A percentile compares a stretch with the other conserved stretches of the same genome.
These are phyloP conservation scores for Penicillium fuscoglaucum DNA, from an alignment of 2,329 filamentous ascomycete genomes.

Conservation along the genomic window DNA sequence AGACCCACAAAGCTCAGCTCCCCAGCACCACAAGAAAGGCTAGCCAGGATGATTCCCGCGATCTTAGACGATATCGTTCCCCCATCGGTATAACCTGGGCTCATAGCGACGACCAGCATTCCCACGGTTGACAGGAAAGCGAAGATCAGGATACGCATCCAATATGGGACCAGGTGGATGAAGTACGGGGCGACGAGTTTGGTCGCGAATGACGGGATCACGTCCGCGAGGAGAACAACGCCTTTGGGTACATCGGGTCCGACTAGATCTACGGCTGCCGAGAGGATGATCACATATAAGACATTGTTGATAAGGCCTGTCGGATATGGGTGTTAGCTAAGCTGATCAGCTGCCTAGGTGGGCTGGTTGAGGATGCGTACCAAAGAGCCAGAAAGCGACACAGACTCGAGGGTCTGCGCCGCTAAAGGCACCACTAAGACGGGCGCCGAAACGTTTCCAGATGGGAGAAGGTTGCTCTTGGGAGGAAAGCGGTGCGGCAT, in stretches of 20 bases:
- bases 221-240: constrained; percentile 88
- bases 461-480: constrained; percentile 57
- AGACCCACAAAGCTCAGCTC: constrained; percentile 89
- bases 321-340: constrained; percentile 2
- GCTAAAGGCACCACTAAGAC: constrained; percentile 63
- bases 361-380: constrained; percentile 50
- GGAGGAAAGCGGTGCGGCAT: constrained; percentile 49
- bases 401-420: constrained; percentile 71
- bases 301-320: constrained; percentile 92
- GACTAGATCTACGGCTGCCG: constrained; percentile 91
- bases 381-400: constrained; percentile 89
- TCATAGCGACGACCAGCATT: constrained; percentile 86
- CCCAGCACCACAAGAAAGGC: constrained; percentile 79
- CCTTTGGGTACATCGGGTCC: constrained; percentile 83
- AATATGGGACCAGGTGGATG: constrained; percentile 83
- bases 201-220: constrained; percentile 82
- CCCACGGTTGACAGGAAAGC: constrained; percentile 74
- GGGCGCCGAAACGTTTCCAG: constrained; percentile 71
- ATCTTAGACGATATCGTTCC: constrained; percentile 72
- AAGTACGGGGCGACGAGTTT: constrained; percentile 92
- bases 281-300: constrained; percentile 95
- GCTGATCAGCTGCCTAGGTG: not conserved
- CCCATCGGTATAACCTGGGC: constrained; percentile 59
- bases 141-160: constrained; percentile 70
- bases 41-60: constrained; percentile 79